A percentile compares a stretch with the other conserved stretches of the same genome.
Conservation (phyloP, 192 early-diverging fungal species). For the Podila minutissima region DNA sequence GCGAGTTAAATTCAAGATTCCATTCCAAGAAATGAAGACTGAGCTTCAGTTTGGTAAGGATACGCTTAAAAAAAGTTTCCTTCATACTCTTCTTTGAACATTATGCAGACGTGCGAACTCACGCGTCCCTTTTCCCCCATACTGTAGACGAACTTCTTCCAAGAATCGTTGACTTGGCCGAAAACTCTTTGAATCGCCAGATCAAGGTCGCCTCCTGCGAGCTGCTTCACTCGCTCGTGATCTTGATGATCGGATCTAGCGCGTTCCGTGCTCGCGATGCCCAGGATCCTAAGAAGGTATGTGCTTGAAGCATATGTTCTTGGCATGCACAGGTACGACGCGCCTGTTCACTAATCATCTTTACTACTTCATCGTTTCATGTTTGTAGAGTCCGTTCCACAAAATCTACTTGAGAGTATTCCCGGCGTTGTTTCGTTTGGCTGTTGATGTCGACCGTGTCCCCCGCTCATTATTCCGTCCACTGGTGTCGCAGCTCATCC, state of each 20-base stretch:
- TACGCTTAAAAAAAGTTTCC: too few relatives aligned
- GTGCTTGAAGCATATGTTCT: too few relatives aligned
- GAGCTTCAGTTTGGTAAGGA: constrained; percentile 71
- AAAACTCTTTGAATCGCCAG: constrained; percentile 76
- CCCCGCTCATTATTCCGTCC: constrained; percentile 74
- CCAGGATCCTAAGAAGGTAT: constrained; percentile 51
- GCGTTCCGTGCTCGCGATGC: constrained; percentile 61
- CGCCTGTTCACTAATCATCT: not conserved
- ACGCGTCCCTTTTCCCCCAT: not conserved
- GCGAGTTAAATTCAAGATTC: constrained; percentile 65
- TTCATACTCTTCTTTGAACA: too few relatives aligned
- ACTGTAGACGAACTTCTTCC: constrained; percentile 78
- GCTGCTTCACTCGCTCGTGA: constrained; percentile 72
- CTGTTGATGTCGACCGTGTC: constrained; percentile 77
- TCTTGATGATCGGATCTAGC: constrained; percentile 81
- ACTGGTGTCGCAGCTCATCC: constrained; percentile 74
- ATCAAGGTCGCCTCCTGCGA: constrained; percentile 82
- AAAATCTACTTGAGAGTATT: constrained; percentile 72
- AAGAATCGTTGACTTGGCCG: constrained; percentile 77
- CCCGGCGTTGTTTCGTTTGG: constrained; percentile 74
- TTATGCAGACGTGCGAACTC: too few relatives aligned
- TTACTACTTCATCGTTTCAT: not conserved
- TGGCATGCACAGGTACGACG: not conserved
- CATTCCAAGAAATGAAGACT: constrained; percentile 73
- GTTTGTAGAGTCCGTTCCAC: constrained; percentile 67